These are phyloP conservation scores for Zoysia pacifica DNA, from an alignment of 176 grass and related monocot species.

Conservation along the genomic window DNA sequence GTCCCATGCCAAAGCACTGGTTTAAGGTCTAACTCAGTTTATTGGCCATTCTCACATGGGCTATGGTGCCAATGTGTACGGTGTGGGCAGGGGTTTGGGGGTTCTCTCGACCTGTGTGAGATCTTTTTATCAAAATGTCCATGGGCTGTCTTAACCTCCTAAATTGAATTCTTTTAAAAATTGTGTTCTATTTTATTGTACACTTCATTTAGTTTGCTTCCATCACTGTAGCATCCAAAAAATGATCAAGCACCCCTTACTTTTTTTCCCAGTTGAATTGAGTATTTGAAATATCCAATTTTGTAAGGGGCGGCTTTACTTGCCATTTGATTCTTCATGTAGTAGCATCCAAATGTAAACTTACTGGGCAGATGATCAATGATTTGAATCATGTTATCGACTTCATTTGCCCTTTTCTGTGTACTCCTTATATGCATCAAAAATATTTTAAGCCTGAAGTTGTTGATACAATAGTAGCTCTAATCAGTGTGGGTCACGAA, in stretches of 20 bases:
- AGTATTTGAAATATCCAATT: not conserved
- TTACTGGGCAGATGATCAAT: slow-evolving; percentile 20
- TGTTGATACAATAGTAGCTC: slow-evolving; percentile 18
- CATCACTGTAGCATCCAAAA: slow-evolving; percentile 1
- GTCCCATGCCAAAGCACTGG: too few relatives aligned
- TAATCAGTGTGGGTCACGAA: slow-evolving; percentile 33
- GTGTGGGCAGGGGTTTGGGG: too few relatives aligned
- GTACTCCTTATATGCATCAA: slow-evolving; percentile 20
- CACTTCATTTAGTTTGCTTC: not conserved
- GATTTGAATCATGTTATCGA: slow-evolving; percentile 1
- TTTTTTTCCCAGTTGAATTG: slow-evolving; percentile 9
- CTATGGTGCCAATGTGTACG: too few relatives aligned
- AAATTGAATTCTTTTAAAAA: not conserved
- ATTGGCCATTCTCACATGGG: too few relatives aligned
- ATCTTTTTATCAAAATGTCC: too few relatives aligned
- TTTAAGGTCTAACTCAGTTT: too few relatives aligned
- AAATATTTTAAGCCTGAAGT: not conserved
- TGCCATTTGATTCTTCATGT: slow-evolving; percentile 26
- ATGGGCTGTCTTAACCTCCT: not conserved
- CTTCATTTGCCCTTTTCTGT: slow-evolving; percentile 26
- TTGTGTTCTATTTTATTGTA: not conserved
- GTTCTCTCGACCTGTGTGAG: too few relatives aligned
- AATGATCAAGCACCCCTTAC: not conserved
- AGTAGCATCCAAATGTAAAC: slow-evolving; percentile 51
- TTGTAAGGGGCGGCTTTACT: not conserved